Evolutionary conservation across 768 basidiomycete genomes (phyloP).

Genomic region (Lactarius hengduanensis): DNA sequence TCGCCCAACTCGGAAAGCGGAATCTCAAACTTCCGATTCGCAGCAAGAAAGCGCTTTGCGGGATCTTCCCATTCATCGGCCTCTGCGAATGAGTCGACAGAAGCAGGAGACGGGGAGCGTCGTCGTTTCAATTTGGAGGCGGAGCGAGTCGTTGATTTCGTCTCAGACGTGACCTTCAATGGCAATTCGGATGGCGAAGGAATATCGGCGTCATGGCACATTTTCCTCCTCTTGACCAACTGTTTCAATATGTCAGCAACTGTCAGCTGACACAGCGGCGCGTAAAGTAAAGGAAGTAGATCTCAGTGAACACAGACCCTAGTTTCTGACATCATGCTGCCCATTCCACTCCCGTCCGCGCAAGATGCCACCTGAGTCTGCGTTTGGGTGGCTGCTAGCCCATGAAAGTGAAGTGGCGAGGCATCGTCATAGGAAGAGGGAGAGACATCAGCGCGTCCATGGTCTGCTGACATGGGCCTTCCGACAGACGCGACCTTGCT

Average conservation of each 20-base stretch:
- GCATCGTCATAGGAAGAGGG: slow-evolving; percentile 33
- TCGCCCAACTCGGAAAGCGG: slow-evolving; percentile 58
- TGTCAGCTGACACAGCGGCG: background rate
- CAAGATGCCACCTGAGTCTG: slow-evolving; percentile 45
- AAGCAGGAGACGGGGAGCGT: slow-evolving; percentile 17
- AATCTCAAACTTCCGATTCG: slow-evolving; percentile 39
- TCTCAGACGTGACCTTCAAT: background rate
- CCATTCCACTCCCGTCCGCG: background rate
- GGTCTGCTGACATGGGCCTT: slow-evolving; percentile 26
- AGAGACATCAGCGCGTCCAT: slow-evolving; percentile 27
- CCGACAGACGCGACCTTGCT: slow-evolving; percentile 26
- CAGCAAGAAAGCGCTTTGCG: slow-evolving; percentile 28
- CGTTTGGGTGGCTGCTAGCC: slow-evolving; percentile 53
- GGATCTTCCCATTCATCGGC: slow-evolving; percentile 22
- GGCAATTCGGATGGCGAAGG: background rate
- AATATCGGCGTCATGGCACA: background rate
- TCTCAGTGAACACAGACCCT: slow-evolving; percentile 8
- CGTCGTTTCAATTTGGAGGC: slow-evolving; percentile 17
- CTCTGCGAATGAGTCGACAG: slow-evolving; percentile 20
- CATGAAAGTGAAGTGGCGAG: slow-evolving; percentile 57
- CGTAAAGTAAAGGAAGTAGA: background rate
- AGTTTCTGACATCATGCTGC: background rate
- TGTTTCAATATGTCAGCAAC: slow-evolving; percentile 10
- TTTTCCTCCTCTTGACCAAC: slow-evolving; percentile 18
- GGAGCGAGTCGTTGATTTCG: slow-evolving; percentile 6